Base-by-base conservation (phyloP, 495 filamentous ascomycete species). In the Hypoxylon cercidicola region DNA sequence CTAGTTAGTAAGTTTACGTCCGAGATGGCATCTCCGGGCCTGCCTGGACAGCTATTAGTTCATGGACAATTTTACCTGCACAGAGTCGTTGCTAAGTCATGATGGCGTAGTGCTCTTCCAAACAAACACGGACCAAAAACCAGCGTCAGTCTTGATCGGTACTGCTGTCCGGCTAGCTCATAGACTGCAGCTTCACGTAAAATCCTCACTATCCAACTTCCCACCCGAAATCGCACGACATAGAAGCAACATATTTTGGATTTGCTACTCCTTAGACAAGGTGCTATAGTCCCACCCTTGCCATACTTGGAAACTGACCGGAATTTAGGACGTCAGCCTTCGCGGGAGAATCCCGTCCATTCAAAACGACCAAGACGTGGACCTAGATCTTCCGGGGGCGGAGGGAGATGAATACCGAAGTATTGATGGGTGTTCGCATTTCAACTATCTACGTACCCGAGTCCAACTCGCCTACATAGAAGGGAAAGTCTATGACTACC, bases 181-280 rank as follows among this genome's bases (percentile, higher is more conserved):
- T 57, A 60, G 67, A 16, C 37, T 75, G 21, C 58, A 60, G 10
- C 51, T 75, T 44, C 68, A 75, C 13, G 48, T 61, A 32, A 66
- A 64, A 16, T 43, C 63, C 18, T 35, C 56, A 28, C 32, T 58
- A 34, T 63, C 54, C 1, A 41, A 64, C 2, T 66, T 59, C 23
- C n/a, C 73, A 4, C 45, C 64, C 1, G 71, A 74, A 18, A 60
- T 69, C 1, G 67, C 63, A 7, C 55, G 68, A 6, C 69, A 74
- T 16, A 68, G 73, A 19, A 61, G 55, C 11, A 67, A 73, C 20
- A 44, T 75, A 55, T 75, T 75, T 48, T 75, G 73, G 73, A 58
- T 75, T 43, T 66, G 69, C 25, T 75, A 74, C 47, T 59, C 53
- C 16, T 51, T 75, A 15, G 73, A 75, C 23, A 75, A 75, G 49